Percentiles rank a stretch among this genome's conserved stretches.
Conservation (phyloP, 2,329 filamentous ascomycete genomes). For the Chaetothyriales sp. region DNA sequence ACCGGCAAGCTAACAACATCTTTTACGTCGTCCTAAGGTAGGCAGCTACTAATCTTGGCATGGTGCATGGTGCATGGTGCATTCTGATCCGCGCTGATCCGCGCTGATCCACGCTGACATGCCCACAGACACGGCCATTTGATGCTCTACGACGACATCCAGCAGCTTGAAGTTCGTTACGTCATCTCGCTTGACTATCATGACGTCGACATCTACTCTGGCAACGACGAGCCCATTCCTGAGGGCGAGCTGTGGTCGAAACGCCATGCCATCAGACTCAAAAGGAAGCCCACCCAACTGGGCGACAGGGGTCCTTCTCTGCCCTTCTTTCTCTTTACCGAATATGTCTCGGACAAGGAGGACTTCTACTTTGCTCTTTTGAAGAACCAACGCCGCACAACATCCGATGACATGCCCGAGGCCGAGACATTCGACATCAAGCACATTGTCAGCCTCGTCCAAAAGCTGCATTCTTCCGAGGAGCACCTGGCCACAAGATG, state of each 20-base stretch:
- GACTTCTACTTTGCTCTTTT: conserved; percentile 94
- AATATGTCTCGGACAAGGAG: conserved; percentile 92
- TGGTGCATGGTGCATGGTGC: neutral
- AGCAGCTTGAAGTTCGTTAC: conserved; percentile 89
- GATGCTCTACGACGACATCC: conserved; percentile 93
- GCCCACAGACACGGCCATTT: conserved; percentile 67
- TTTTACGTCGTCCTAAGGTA: conserved; percentile 87
- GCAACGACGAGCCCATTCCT: conserved; percentile 55
- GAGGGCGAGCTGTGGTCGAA: conserved; percentile 96
- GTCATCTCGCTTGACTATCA: conserved; percentile 88
- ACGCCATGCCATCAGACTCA: conserved; percentile 72
- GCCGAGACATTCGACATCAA: conserved; percentile 68
- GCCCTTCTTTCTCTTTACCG: conserved; percentile 87
- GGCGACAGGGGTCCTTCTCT: conserved; percentile 50
- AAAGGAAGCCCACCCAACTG: conserved; percentile 45
- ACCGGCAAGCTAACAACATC: conserved; percentile 58
- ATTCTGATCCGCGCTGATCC: conserved; percentile 2
- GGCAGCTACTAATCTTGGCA: conserved; percentile 17
- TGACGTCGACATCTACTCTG: conserved; percentile 70
- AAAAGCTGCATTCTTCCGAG: conserved; percentile 79
- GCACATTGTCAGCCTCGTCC: conserved; percentile 78
- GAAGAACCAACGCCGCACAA: conserved; percentile 62
- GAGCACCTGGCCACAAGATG: conserved; percentile 83
- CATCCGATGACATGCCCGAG: conserved; percentile 47
- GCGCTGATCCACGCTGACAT: conserved; percentile 1